Evolutionary conservation across 2,329 filamentous ascomycete species (phyloP), one percentile per base, ranked within the genome.

Genomic region (Colletotrichum truncatum): DNA sequence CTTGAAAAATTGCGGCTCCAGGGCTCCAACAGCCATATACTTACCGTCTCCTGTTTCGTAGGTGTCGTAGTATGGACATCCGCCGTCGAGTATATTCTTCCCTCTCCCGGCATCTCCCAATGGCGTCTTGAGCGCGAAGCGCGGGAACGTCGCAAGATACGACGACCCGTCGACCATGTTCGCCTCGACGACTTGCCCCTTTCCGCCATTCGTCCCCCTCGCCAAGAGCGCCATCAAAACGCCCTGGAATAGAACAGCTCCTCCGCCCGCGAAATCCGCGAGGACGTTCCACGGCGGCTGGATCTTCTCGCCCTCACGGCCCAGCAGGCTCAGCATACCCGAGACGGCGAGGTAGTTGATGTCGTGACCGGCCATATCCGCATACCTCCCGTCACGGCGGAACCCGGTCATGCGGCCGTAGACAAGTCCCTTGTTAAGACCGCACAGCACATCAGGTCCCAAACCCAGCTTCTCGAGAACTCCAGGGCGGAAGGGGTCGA

Each of bases 321-420:
- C 95, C 3, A 98, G 86, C 78, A 97, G 83, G 0, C 86, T 85
- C 26, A 98, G 80, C 1, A 92, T 90, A 0, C 95, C 95, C 0
- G 91, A 92, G 0, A 97, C 93, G 51, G 94, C 93, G 41, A 98
- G 90, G 78, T 98, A 98, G 75, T 98, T 98, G 77, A 98, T 97
- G 76, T 98, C 94, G 75, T 98, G 94, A 45, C 94, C 94, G 0
- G 94, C 94, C 94, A 97, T 98, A 72, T 86, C 80, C 49, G 87
- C 87, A 79, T 97, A 98, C 72, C 89, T 90, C 0, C 94, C 95
- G 78, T 97, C 93, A 38, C 94, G 85, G 11, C 95, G 85, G 77
- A 98, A 98, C 0, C 95, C 95, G 3, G 94, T 96, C 87, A 98
- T 91, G 39, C 95, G 90, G 7, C 87, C 93, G 61, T 97, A 89